Conservation (phyloP, 2,329 filamentous ascomycete genomes). For the Microsporum canis region DNA sequence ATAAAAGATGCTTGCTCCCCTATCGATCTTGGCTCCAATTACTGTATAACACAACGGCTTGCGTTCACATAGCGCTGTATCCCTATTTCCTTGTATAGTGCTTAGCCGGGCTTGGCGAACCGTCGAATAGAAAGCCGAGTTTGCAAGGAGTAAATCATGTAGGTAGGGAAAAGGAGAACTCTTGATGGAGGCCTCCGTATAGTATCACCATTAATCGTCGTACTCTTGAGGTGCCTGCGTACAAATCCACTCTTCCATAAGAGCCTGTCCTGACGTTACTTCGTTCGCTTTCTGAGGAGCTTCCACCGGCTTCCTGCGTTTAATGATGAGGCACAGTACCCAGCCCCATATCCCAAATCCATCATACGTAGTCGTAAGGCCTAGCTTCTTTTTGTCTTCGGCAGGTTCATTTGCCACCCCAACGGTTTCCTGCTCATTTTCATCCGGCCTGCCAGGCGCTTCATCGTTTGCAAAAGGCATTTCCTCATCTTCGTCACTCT, state of each 20-base stretch:
- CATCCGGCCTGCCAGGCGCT: conserved; percentile 14
- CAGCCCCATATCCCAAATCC: conserved; percentile 93
- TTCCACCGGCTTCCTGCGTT: conserved; percentile 44
- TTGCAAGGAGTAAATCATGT: background rate
- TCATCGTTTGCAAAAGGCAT: conserved; percentile 32
- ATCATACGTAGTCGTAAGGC: conserved; percentile 78
- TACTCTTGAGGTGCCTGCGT: conserved; percentile 48
- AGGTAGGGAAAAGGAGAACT: background rate
- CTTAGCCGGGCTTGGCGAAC: background rate
- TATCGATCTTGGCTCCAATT: background rate
- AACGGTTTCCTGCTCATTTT: conserved; percentile 33
- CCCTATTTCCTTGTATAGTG: background rate
- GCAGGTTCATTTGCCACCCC: background rate
- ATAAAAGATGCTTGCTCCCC: background rate
- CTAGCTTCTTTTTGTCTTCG: conserved; percentile 78
- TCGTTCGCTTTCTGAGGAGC: conserved; percentile 24
- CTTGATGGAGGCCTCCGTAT: background rate
- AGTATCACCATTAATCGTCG: conserved; percentile 19
- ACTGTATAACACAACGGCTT: background rate
- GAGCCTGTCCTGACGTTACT: conserved; percentile 39
- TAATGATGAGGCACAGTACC: conserved; percentile 82
- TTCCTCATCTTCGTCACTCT: conserved; percentile 46
- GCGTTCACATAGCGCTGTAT: background rate
- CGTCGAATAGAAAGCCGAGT: background rate
- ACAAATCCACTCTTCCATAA: conserved; percentile 80